Evolutionary conservation across 345 rosid species (phyloP), one percentile per base, ranked within the genome.

Genomic region (Kandelia obovata): DNA sequence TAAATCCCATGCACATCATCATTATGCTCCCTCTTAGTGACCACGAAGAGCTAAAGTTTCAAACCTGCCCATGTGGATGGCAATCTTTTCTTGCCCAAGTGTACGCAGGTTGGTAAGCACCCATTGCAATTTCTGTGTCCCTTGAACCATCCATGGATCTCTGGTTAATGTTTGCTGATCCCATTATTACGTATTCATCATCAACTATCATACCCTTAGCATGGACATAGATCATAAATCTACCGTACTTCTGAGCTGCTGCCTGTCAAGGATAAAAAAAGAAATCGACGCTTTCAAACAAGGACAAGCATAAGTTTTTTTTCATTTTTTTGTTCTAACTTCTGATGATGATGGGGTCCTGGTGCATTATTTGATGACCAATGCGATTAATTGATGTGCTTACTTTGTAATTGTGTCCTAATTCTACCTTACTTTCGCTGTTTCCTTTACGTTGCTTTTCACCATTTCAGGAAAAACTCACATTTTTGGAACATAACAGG

Each of bases 131-230:
- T 73, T 89, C 90, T 0, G 88, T 89, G 75, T 89, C 96, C 64
- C 96, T 81, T 53, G 96, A 82, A 73, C 96, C 96, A 56, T 87
- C 96, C 56, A 89, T 60, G 25, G 96, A 89, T 79, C 96, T 82
- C 76, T 89, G 96, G 75, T 89, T 89, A 56, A 89, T 85, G 73
- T 89, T 89, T 32, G 92, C 92, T 0, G 89, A 89, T 74, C 92
- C 92, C 47, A 89, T 67, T 32, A 89, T 58, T 66, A 87, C 87
- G 66, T 82, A 85, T 69, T 87, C 95, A 69, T 89, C 90, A 47
- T 87, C 92, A 20, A 89, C 96, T 34, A 87, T 72, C 92, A 89
- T 87, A 39, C 90, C 92, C 71, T 89, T 89, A 28, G 96, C 84
- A 75, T 85, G 90, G 31, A 89, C 92, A 65, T 87, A 89, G 1